A percentile compares a stretch with the other conserved stretches of the same genome.
Conservation (phyloP, 805 yeast genomes). For the Barnettozyma vustinii region DNA sequence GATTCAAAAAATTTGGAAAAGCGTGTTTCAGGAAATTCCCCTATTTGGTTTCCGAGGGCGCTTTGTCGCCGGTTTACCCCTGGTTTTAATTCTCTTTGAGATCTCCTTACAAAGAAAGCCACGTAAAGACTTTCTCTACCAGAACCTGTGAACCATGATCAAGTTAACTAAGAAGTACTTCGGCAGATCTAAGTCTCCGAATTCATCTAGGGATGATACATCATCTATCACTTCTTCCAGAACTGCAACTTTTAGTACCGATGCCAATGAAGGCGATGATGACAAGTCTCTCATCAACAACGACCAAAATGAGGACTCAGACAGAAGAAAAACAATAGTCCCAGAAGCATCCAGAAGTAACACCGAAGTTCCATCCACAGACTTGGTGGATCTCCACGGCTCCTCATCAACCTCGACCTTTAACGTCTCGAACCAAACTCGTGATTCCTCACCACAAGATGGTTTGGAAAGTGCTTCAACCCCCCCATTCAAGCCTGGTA, state of each 20-base stretch:
- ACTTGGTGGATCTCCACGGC: not conserved
- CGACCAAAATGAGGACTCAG: not conserved
- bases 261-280: not conserved
- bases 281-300: not conserved
- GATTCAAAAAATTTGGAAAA: not conserved
- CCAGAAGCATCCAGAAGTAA: not conserved
- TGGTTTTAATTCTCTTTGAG: not conserved
- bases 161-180: slow-evolving; percentile 39
- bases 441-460: not conserved
- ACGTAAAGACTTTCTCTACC: no score
- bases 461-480: not conserved
- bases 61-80: not conserved
- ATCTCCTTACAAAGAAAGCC: not conserved
- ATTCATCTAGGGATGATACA: slow-evolving; percentile 10
- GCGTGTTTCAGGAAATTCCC: slow-evolving; percentile 7
- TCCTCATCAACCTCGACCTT: not conserved
- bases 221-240: slow-evolving; percentile 6
- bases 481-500: slow-evolving; percentile 49
- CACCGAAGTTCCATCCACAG: not conserved
- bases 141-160: slow-evolving; percentile 14
- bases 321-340: slow-evolving; percentile 10
- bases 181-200: slow-evolving; percentile 21
- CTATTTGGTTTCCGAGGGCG: not conserved
- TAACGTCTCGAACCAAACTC: not conserved
- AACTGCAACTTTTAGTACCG: not conserved